A percentile compares a stretch with the other conserved stretches of the same genome.
These are phyloP conservation scores for Vickermania ingenoplastis DNA, from an alignment of 208 protist species.

Conservation along the genomic window DNA sequence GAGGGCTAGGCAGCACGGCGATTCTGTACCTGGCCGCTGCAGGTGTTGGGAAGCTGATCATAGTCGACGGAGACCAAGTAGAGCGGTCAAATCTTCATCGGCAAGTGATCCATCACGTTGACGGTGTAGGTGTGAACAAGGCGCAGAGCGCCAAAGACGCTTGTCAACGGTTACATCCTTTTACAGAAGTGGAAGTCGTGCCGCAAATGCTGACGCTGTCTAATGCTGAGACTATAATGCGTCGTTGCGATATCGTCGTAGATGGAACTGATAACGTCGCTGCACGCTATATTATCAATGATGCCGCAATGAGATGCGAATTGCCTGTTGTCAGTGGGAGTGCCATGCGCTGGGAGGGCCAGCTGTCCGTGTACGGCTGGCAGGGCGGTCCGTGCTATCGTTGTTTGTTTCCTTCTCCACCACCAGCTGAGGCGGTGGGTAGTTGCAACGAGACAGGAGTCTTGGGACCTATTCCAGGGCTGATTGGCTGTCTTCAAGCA, in stretches of 20 bases:
- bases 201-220: slow-evolving; percentile 23
- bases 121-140: slow-evolving; percentile 56
- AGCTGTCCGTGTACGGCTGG: slow-evolving; percentile 88
- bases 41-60: slow-evolving; percentile 81
- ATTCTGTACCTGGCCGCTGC: slow-evolving; percentile 89
- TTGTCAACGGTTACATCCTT: slow-evolving; percentile 62
- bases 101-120: slow-evolving; percentile 88
- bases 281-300: slow-evolving; percentile 92
- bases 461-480: slow-evolving; percentile 86
- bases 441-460: slow-evolving; percentile 91
- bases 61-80: slow-evolving; percentile 92
- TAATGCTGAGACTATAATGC: slow-evolving; percentile 74
- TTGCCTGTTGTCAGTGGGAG: slow-evolving; percentile 91
- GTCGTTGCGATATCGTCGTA: slow-evolving; percentile 80
- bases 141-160: slow-evolving; percentile 63
- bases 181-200: slow-evolving; percentile 25
- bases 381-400: slow-evolving; percentile 86
- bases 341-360: slow-evolving; percentile 92
- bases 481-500: slow-evolving; percentile 92
- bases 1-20: slow-evolving; percentile 91
- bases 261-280: slow-evolving; percentile 91
- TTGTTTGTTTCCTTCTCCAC: slow-evolving; percentile 88
- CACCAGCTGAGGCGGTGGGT: slow-evolving; percentile 65
- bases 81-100: slow-evolving; percentile 91
- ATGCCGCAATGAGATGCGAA: slow-evolving; percentile 80